These are phyloP conservation scores for Apophysomyces variabilis DNA, from an alignment of 371 early-diverging fungal genomes.

Conservation along the genomic window DNA sequence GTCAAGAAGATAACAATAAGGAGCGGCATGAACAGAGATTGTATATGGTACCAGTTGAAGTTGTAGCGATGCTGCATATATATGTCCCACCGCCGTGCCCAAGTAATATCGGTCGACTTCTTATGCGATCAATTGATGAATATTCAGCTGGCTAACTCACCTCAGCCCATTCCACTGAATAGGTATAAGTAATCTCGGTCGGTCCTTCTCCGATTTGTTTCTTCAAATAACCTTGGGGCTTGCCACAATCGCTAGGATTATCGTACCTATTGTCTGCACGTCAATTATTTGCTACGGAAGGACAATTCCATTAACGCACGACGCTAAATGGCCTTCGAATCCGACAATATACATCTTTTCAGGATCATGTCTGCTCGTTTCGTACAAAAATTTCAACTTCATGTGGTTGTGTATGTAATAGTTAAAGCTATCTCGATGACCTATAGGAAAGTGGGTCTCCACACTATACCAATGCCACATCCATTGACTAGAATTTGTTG, in stretches of 20 bases:
- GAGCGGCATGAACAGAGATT: constrained; percentile 26
- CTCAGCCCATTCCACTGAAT: constrained; percentile 66
- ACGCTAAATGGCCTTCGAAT: constrained; percentile 63
- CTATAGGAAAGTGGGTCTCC: constrained; percentile 20
- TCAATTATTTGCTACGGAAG: background rate
- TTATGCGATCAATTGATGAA: background rate
- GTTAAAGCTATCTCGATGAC: constrained; percentile 6
- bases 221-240: constrained; percentile 27
- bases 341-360: constrained; percentile 60
- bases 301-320: constrained; percentile 32
- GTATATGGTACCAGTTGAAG: too few relatives aligned
- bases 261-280: constrained; percentile 22
- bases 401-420: constrained; percentile 65
- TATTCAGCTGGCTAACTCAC: background rate
- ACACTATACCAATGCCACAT: background rate
- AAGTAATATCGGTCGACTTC: constrained; percentile 48
- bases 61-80: constrained; percentile 34
- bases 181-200: constrained; percentile 55
- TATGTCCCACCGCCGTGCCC: constrained; percentile 62
- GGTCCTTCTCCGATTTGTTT: constrained; percentile 41
- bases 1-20: constrained; percentile 78
- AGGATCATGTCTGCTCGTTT: constrained; percentile 32
- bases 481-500: background rate
- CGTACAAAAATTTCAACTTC: constrained; percentile 56
- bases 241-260: constrained; percentile 31